Evolutionary conservation across 345 rosid genomes (phyloP).

Genomic region (Excoecaria cochinchinensis): DNA sequence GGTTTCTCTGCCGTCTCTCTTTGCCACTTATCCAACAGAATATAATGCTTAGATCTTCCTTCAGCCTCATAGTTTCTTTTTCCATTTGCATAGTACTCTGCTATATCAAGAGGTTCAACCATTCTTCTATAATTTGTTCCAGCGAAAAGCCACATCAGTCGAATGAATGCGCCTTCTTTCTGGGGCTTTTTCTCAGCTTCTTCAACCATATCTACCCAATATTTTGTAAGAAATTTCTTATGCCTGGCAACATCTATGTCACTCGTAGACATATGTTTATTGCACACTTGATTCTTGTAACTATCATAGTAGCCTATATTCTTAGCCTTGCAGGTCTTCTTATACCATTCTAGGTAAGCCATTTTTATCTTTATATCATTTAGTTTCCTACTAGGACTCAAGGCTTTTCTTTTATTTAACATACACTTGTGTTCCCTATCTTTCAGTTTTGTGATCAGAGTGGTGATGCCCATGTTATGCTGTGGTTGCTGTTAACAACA

Average conservation of each 20-base stretch:
- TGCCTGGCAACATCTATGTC: background rate
- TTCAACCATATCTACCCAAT: constrained; percentile 52
- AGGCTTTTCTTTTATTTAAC: constrained; percentile 13
- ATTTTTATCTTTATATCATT: constrained; percentile 39
- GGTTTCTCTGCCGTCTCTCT: constrained; percentile 4
- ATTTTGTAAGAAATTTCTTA: constrained; percentile 30
- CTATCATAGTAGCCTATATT: constrained; percentile 59
- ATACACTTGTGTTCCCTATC: constrained; percentile 18
- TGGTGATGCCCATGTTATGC: background rate
- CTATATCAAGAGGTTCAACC: constrained; percentile 76
- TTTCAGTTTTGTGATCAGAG: constrained; percentile 26
- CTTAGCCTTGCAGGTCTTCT: constrained; percentile 36
- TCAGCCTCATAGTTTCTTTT: constrained; percentile 23
- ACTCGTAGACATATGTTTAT: background rate
- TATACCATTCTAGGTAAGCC: constrained; percentile 59
- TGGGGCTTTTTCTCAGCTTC: constrained; percentile 54
- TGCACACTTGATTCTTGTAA: constrained; percentile 35
- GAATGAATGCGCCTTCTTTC: constrained; percentile 31
- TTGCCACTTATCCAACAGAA: constrained; percentile 53
- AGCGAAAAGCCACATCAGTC: constrained; percentile 35
- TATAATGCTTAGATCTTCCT: constrained; percentile 53
- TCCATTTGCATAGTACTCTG: constrained; percentile 48
- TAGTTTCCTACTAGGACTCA: constrained; percentile 35
- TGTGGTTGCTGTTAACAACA: constrained; percentile 28
- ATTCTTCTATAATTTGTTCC: constrained; percentile 62